Percentiles rank a stretch among this genome's conserved stretches.
These are phyloP conservation scores for Termitomyces sp. DNA, from an alignment of 768 basidiomycete species.

Conservation along the genomic window DNA sequence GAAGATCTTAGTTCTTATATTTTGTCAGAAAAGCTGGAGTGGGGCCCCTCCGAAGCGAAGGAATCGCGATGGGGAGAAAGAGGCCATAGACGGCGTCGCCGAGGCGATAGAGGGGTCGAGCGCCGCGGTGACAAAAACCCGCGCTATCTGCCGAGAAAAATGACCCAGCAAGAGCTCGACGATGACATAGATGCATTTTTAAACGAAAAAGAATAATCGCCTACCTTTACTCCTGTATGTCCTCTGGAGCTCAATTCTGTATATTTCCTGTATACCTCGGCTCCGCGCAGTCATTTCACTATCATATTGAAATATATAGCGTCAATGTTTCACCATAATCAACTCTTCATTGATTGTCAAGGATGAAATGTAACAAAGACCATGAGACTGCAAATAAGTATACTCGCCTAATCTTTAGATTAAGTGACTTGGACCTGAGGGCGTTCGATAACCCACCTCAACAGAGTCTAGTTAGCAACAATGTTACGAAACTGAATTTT, in stretches of 20 bases:
- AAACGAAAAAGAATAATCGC: conserved; percentile 33
- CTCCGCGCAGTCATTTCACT: background rate
- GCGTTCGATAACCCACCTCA: too few relatives aligned
- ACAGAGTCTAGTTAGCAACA: too few relatives aligned
- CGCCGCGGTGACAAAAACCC: conserved; percentile 26
- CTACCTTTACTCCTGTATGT: background rate
- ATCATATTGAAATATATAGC: background rate
- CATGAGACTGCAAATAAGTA: too few relatives aligned
- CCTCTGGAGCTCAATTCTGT: background rate
- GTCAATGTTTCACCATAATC: too few relatives aligned
- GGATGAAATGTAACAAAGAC: too few relatives aligned
- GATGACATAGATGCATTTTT: conserved; percentile 80
- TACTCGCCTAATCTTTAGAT: too few relatives aligned
- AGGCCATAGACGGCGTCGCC: conserved; percentile 15
- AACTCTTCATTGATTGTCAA: too few relatives aligned
- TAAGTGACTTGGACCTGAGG: too few relatives aligned
- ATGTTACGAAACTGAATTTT: too few relatives aligned
- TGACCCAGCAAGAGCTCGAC: conserved; percentile 74
- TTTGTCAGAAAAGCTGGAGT: conserved; percentile 13
- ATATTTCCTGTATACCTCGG: conserved; percentile 4
- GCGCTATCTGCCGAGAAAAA: conserved; percentile 38
- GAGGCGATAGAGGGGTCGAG: conserved; percentile 18
- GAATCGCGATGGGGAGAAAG: conserved; percentile 10
- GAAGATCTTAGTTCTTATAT: conserved; percentile 16
- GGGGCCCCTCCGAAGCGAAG: conserved; percentile 7